Conservation (phyloP, 1,284 basidiomycete species). For the Amylostereum areolatum region DNA sequence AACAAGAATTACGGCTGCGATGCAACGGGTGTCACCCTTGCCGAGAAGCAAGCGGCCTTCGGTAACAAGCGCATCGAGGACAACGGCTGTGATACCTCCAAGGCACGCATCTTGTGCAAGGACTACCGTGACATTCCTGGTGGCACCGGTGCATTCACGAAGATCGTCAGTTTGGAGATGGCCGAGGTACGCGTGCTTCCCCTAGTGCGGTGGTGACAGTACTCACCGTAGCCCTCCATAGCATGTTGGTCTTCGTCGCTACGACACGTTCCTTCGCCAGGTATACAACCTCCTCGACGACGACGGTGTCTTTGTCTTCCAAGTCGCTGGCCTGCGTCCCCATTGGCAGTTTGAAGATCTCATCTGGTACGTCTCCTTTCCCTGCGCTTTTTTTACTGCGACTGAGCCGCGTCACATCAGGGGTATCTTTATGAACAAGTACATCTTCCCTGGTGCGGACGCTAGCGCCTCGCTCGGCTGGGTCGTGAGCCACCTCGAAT, state of each 20-base stretch:
- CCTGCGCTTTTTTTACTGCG: background rate
- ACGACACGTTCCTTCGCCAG: constrained; percentile 84
- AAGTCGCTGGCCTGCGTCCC: constrained; percentile 93
- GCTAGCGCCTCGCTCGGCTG: constrained; percentile 93
- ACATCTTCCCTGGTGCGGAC: constrained; percentile 97
- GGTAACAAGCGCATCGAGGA: constrained; percentile 83
- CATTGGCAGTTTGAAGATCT: constrained; percentile 98
- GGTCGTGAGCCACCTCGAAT: constrained; percentile 86
- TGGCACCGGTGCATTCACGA: constrained; percentile 77
- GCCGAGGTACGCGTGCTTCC: constrained; percentile 64
- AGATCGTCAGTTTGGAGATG: constrained; percentile 98
- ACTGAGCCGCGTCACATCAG: constrained; percentile 24
- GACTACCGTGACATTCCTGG: constrained; percentile 94
- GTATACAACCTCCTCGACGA: constrained; percentile 94
- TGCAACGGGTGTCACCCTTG: constrained; percentile 93
- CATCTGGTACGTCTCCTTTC: constrained; percentile 60
- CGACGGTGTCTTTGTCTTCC: constrained; percentile 91
- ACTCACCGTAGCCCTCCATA: constrained; percentile 16
- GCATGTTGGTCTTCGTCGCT: constrained; percentile 95
- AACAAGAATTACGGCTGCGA: constrained; percentile 97
- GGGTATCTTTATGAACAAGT: constrained; percentile 95
- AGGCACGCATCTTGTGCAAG: constrained; percentile 89
- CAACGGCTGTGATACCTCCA: constrained; percentile 63
- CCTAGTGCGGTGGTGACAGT: constrained; percentile 5
- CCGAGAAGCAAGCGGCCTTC: constrained; percentile 87